Evolutionary conservation across 2,329 filamentous ascomycete species (phyloP), one percentile per base, ranked within the genome.

Genomic region (Penicillium sp.): DNA sequence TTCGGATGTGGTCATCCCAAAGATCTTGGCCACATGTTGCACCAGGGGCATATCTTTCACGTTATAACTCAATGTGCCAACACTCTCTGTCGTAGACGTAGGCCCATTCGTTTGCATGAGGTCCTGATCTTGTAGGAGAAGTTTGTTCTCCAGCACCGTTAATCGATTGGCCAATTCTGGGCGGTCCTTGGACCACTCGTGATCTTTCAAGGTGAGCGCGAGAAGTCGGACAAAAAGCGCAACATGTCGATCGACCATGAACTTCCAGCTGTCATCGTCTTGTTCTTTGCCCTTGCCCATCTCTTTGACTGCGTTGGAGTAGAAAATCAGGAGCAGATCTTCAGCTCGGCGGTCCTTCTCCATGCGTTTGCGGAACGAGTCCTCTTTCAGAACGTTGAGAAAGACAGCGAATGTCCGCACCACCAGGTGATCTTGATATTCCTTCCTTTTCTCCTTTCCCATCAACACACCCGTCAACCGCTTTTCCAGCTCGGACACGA

Each of bases 31-130:
- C 27, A 99, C 93, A 37, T 89, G 85, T 72, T 94, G 89, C 29
- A 96, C 94, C 77, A 97, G 84, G 38, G 88, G 88, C 94, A 99
- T 99, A 72, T 99, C 94, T 76, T 94, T 96, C 71, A 97, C 89
- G 74, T 97, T 91, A 74, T 96, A 91, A 70, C 87, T 94, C 57
- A 95, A 80, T 12, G 93, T 92, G 3, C 92, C 85, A 56, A 90
- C 83, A 23, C 93, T 89, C 73, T 97, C 93, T 62, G 94, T 83
- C 9, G 88, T 89, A 48, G 84, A 85, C 37, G 65, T 62, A 23
- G 86, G 76, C 15, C 86, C 82, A 83, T 78, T 65, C 68, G 81
- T 64, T 84, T 87, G 82, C 47, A 86, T 86, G 51, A 99, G 81
- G 71, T 97, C 92, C 75, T 96, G 91, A 69, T 97, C 93, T 73